Percentiles rank a stretch among this genome's conserved stretches.
Evolutionary conservation across 305 asterid genomes (phyloP).

Genomic region (Euphrasia arctica): DNA sequence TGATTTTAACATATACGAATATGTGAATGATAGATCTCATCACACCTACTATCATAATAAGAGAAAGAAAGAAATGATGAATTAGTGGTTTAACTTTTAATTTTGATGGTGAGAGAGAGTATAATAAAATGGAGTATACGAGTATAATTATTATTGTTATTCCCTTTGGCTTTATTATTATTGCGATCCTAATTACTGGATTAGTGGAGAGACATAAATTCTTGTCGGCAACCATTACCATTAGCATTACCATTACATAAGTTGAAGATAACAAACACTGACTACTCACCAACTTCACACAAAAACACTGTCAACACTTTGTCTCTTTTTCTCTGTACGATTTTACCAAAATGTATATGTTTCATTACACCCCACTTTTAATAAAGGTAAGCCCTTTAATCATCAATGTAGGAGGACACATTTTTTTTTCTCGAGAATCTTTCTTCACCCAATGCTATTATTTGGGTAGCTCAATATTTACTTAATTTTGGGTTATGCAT

Average conservation of each 20-base stretch:
- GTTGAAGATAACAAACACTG: conserved; percentile 37
- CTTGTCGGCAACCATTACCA: conserved; percentile 66
- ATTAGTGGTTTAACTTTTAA: conserved; percentile 32
- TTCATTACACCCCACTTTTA: conserved; percentile 30
- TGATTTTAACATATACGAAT: too few species aligned
- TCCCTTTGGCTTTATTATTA: conserved; percentile 29
- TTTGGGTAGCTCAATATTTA: conserved; percentile 5
- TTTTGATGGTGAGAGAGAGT: conserved; percentile 28
- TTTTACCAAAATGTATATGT: conserved; percentile 21
- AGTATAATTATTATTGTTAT: conserved; percentile 15
- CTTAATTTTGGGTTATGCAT: neutral
- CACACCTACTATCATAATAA: neutral
- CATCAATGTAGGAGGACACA: conserved; percentile 37
- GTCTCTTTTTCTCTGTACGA: conserved; percentile 18
- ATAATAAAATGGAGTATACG: conserved; percentile 28
- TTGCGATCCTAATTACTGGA: conserved; percentile 45
- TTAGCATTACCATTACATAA: conserved; percentile 24
- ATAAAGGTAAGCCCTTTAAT: conserved; percentile 35
- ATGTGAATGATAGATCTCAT: neutral
- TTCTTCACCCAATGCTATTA: conserved; percentile 31
- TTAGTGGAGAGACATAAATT: conserved; percentile 66
- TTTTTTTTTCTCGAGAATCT: conserved; percentile 44
- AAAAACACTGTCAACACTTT: neutral
- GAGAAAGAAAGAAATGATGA: conserved; percentile 21
- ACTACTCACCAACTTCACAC: conserved; percentile 65